Percentiles rank a stretch among this genome's conserved stretches.
Evolutionary conservation across 139 green algal species (phyloP).

Genomic region (Chlamydomonas sphaeroides): DNA sequence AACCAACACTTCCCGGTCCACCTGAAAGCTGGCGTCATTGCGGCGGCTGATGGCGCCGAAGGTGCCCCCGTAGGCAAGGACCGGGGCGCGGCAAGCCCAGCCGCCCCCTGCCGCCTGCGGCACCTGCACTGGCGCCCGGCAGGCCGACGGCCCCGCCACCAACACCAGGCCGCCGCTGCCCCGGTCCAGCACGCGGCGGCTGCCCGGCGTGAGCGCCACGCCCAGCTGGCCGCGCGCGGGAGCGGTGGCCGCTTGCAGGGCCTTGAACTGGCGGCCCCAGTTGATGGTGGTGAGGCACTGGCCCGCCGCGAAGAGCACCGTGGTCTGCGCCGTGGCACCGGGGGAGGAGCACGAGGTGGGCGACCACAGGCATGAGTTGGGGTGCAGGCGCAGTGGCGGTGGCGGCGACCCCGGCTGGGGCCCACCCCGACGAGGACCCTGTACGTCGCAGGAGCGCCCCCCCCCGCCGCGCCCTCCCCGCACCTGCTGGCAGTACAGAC

Average conservation of each 20-base stretch:
- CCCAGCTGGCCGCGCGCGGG: background rate
- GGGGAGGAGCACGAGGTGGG: no score
- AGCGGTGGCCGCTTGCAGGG: background rate
- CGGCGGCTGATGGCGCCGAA: background rate
- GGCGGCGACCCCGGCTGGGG: no score
- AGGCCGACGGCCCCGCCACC: background rate
- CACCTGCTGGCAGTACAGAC: conserved; percentile 6
- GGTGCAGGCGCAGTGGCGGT: no score
- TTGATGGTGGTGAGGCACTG: conserved; percentile 18
- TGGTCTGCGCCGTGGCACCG: no score
- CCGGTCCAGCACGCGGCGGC: background rate
- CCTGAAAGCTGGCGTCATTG: conserved; percentile 8
- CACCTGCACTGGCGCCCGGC: background rate
- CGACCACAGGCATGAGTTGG: no score
- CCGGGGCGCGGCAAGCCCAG: conserved; percentile 14
- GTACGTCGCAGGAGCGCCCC: no score
- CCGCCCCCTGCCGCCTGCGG: background rate
- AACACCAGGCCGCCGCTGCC: background rate
- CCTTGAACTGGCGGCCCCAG: conserved; percentile 11
- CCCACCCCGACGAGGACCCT: no score
- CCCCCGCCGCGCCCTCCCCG: no score
- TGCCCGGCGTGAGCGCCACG: conserved; percentile 2
- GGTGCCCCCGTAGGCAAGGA: conserved; percentile 25
- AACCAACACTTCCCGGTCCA: no score
- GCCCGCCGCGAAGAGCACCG: background rate